Evolutionary conservation across 2,329 filamentous ascomycete species (phyloP).

Genomic region (Sarocladiaceae sp.): DNA sequence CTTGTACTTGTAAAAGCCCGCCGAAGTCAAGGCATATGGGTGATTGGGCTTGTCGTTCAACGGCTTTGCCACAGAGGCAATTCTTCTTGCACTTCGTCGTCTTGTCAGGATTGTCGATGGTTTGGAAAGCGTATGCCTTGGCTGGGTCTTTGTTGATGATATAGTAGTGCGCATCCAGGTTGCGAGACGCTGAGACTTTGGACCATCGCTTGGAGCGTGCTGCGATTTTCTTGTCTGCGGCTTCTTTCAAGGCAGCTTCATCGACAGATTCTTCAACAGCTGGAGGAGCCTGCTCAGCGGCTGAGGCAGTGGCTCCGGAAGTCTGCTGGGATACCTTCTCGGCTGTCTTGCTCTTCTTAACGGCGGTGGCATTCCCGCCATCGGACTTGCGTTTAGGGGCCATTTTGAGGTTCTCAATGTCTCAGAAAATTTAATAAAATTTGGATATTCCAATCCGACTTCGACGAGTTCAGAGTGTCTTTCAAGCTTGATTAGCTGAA

Average conservation of each 20-base stretch:
- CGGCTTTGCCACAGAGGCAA: constrained; percentile 28
- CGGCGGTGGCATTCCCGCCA: neutral
- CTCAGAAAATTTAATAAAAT: too few species aligned
- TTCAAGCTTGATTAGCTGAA: too few species aligned
- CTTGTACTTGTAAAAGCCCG: constrained; percentile 23
- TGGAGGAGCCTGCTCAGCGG: too few species aligned
- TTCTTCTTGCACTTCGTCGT: constrained; percentile 15
- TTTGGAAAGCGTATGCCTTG: constrained; percentile 23
- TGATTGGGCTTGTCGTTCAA: constrained; percentile 26
- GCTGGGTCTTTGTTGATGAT: constrained; percentile 19
- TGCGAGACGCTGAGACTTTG: constrained; percentile 28
- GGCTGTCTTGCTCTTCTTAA: too few species aligned
- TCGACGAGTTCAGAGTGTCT: too few species aligned
- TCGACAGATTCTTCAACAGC: too few species aligned
- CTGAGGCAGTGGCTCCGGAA: too few species aligned
- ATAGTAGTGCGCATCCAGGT: constrained; percentile 25
- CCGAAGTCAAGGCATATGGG: constrained; percentile 25
- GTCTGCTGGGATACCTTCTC: too few species aligned
- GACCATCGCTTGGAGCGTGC: constrained; percentile 22
- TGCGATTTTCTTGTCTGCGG: neutral
- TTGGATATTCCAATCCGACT: too few species aligned
- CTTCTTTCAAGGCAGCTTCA: neutral
- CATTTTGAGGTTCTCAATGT: neutral
- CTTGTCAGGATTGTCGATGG: constrained; percentile 20
- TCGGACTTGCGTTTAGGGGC: neutral